These are phyloP conservation scores for Corymbia calophylla DNA, from an alignment of 441 rosid species.

Conservation along the genomic window DNA sequence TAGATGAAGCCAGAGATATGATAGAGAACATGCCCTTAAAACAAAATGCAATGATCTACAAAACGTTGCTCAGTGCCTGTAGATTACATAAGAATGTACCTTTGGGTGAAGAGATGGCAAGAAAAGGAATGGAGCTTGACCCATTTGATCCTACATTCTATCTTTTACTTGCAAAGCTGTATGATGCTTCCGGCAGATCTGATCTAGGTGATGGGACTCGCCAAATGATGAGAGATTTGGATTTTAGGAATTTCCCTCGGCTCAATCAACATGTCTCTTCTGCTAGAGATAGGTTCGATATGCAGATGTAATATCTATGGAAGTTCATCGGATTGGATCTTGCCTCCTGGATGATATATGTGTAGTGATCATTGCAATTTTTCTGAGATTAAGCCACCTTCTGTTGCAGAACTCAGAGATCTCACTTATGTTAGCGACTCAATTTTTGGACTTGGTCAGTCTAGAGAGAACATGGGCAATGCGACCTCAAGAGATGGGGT, in stretches of 20 bases:
- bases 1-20: constrained; percentile 34
- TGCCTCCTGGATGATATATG: not conserved
- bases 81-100: constrained; percentile 34
- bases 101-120: constrained; percentile 65
- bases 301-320: not conserved
- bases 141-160: constrained; percentile 47
- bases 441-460: not conserved
- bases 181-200: not conserved
- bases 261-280: constrained; percentile 18
- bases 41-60: constrained; percentile 40
- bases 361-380: not conserved
- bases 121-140: constrained; percentile 42
- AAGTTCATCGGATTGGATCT: not conserved
- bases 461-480: not conserved
- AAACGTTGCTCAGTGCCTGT: constrained; percentile 38
- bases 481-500: not conserved
- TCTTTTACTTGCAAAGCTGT: constrained; percentile 32
- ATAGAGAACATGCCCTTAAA: constrained; percentile 31
- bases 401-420: not conserved
- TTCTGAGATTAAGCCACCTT: not conserved
- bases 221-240: constrained; percentile 19
- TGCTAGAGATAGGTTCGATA: constrained; percentile 13
- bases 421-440: not conserved
- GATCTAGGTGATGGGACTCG: constrained; percentile 1
- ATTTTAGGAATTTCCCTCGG: constrained; percentile 16